Evolutionary conservation across 2,329 filamentous ascomycete species (phyloP).

Genomic region (Coniochaeta sp.): DNA sequence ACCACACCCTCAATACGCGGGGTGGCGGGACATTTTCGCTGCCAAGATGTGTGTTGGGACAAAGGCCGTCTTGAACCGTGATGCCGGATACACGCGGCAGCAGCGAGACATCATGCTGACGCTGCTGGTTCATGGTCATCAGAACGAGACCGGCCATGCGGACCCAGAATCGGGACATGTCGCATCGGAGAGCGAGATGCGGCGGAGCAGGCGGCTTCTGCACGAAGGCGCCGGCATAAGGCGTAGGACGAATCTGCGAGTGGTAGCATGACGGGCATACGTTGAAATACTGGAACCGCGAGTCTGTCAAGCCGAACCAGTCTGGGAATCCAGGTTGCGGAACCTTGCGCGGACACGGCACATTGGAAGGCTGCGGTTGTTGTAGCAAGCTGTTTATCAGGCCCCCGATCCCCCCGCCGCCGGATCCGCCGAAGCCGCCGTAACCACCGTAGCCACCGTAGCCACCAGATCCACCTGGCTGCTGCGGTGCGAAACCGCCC

Average conservation of each 20-base stretch:
- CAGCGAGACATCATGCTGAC: conserved; percentile 2
- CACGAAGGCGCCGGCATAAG: conserved; percentile 5
- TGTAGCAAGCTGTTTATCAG: neutral
- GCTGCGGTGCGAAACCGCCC: neutral
- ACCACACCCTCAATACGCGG: conserved; percentile 5
- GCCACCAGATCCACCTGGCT: neutral
- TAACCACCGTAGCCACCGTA: neutral
- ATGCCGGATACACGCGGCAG: conserved; percentile 6
- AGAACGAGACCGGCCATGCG: conserved; percentile 7
- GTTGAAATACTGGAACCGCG: conserved; percentile 6
- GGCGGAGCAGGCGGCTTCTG: conserved; percentile 4
- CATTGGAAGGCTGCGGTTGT: neutral
- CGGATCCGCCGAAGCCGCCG: neutral
- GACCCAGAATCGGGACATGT: conserved; percentile 10
- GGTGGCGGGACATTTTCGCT: neutral
- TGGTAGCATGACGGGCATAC: conserved; percentile 9
- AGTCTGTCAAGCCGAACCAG: conserved; percentile 7
- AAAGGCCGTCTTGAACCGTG: conserved; percentile 4
- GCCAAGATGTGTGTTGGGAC: conserved; percentile 4
- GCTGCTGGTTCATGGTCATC: conserved; percentile 7
- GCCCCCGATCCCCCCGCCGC: neutral
- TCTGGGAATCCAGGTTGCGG: conserved; percentile 5
- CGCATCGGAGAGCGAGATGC: conserved; percentile 5
- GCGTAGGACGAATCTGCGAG: conserved; percentile 6
- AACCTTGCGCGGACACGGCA: conserved; percentile 7